Evolutionary conservation across 805 yeast species (phyloP).

Genomic region (Diddensiella caesifluorescens): DNA sequence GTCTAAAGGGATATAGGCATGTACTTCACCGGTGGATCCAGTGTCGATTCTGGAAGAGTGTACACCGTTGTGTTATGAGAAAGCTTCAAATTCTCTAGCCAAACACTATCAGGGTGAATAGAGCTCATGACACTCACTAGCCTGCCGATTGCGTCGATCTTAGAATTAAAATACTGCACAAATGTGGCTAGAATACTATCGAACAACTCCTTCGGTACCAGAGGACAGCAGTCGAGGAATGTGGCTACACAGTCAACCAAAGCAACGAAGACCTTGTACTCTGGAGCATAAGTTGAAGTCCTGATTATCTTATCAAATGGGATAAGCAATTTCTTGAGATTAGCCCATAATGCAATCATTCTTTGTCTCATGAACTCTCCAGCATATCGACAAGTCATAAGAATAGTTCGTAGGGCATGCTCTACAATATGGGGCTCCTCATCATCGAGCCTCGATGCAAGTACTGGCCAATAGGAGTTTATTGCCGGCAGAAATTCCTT

Average conservation of each 20-base stretch:
- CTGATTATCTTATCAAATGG: neutral
- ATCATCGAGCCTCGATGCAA: constrained; percentile 30
- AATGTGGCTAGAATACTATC: constrained; percentile 18
- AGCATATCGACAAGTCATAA: constrained; percentile 24
- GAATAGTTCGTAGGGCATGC: constrained; percentile 29
- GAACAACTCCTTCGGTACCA: constrained; percentile 16
- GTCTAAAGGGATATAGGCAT: neutral
- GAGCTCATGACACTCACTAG: too few species aligned
- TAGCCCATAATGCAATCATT: constrained; percentile 23
- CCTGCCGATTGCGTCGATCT: neutral
- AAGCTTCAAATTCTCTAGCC: too few species aligned
- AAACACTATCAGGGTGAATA: too few species aligned
- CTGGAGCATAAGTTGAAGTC: constrained; percentile 15
- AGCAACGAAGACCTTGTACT: constrained; percentile 13
- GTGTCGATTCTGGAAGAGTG: neutral
- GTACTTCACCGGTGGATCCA: neutral
- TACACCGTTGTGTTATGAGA: too few species aligned
- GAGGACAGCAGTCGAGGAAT: constrained; percentile 9
- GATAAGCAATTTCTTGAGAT: constrained; percentile 10
- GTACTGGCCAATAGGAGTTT: constrained; percentile 50
- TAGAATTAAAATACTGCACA: constrained; percentile 6
- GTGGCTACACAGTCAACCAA: constrained; percentile 11
- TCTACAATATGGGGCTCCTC: constrained; percentile 31
- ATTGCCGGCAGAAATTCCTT: constrained; percentile 44
- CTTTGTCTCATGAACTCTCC: constrained; percentile 35